A percentile compares a stretch with the other conserved stretches of the same genome.
phyloP scores from a whole-genome alignment of 768 basidiomycete genomes.

The Pleurotus djamor region DNA sequence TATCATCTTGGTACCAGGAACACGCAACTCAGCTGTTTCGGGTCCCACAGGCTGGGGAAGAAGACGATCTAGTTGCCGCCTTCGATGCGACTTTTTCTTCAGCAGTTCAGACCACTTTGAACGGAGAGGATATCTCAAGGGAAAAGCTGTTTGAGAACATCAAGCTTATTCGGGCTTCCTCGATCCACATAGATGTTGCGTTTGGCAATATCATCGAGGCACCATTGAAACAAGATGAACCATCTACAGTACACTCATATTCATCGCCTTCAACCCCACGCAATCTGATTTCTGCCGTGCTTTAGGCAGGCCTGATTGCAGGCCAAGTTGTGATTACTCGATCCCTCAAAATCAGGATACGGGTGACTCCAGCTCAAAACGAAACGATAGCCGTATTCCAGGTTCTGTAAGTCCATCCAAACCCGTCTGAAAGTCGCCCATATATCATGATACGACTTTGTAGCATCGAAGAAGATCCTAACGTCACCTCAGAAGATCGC shows the following conservation, averaged over 20 bases:
- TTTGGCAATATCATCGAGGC: slow-evolving; percentile 35
- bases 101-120: slow-evolving; percentile 26
- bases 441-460: background rate
- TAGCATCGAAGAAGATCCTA: slow-evolving; percentile 21
- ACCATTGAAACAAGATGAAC: slow-evolving; percentile 11
- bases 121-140: slow-evolving; percentile 22
- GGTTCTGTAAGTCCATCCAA: slow-evolving; percentile 27
- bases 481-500: slow-evolving; percentile 10
- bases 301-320: slow-evolving; percentile 32
- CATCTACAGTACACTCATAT: no score
- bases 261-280: no score
- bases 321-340: slow-evolving; percentile 37
- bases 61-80: slow-evolving; percentile 8
- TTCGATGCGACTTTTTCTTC: slow-evolving; percentile 30
- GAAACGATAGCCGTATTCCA: slow-evolving; percentile 31
- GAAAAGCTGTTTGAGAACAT: slow-evolving; percentile 25
- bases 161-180: slow-evolving; percentile 12
- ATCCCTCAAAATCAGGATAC: slow-evolving; percentile 34
- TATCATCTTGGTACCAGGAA: background rate
- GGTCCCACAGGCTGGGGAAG: background rate
- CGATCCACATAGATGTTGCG: slow-evolving; percentile 18
- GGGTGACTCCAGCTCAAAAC: slow-evolving; percentile 33
- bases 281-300: background rate
- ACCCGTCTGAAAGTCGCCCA: background rate
- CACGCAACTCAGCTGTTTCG: background rate